Conservation (phyloP, 176 grass and related monocot species). For the Pontederia crassipes region DNA sequence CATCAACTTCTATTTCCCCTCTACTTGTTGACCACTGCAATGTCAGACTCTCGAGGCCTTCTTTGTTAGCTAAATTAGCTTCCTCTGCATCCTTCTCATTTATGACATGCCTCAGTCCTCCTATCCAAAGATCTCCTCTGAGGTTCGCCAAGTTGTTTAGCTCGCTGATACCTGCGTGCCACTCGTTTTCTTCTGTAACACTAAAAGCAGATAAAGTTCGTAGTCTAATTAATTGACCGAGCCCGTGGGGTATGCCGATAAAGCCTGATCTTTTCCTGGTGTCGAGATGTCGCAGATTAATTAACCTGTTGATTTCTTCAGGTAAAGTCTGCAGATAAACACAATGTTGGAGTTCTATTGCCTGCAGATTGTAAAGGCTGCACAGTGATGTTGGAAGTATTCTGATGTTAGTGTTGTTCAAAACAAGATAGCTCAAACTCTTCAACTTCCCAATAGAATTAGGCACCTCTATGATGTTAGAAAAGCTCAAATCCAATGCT, state of each 20-base stretch:
- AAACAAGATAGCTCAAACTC: neutral
- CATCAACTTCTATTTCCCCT: slow-evolving; percentile 1
- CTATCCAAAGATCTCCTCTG: neutral
- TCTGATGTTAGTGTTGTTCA: slow-evolving; percentile 23
- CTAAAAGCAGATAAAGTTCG: slow-evolving; percentile 23
- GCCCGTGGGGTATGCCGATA: neutral
- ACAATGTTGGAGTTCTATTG: slow-evolving; percentile 24
- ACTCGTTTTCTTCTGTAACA: slow-evolving; percentile 10
- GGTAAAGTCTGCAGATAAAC: slow-evolving; percentile 20
- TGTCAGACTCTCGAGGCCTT: slow-evolving; percentile 9
- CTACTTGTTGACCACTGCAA: slow-evolving; percentile 22
- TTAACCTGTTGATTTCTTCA: slow-evolving; percentile 28
- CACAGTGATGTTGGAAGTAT: slow-evolving; percentile 1
- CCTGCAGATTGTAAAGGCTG: slow-evolving; percentile 30
- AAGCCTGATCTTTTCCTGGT: neutral
- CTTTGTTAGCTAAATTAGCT: slow-evolving; percentile 21
- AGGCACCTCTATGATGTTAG: slow-evolving; percentile 24
- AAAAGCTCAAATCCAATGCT: slow-evolving; percentile 28
- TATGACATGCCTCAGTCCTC: neutral
- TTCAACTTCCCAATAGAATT: slow-evolving; percentile 18
- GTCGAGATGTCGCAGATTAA: slow-evolving; percentile 30
- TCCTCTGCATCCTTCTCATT: neutral
- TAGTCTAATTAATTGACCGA: slow-evolving; percentile 15
- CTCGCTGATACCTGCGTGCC: slow-evolving; percentile 1
- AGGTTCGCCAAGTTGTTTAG: slow-evolving; percentile 8